A percentile compares a stretch with the other conserved stretches of the same genome.
Conservation (phyloP, 2,329 filamentous ascomycete species). For the Neonectria punicea region DNA sequence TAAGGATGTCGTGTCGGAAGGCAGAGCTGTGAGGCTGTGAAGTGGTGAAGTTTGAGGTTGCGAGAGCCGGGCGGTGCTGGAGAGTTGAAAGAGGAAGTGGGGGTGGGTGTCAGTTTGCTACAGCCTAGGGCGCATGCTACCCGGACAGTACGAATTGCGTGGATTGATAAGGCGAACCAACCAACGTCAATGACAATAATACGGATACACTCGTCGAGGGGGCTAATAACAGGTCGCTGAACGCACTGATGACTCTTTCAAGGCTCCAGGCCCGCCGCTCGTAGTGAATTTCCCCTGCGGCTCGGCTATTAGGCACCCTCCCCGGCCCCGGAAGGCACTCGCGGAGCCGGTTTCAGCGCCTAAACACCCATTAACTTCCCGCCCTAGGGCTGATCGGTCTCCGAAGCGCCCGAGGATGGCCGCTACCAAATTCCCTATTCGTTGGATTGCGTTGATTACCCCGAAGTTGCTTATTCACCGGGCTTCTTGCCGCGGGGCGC, state of each 20-base stretch:
- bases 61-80: neutral
- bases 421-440: no score
- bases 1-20: neutral
- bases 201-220: neutral
- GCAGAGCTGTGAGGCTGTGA: neutral
- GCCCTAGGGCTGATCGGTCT: neutral
- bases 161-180: constrained; percentile 7
- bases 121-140: neutral
- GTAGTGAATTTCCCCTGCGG: neutral
- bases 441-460: neutral
- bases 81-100: constrained; percentile 17
- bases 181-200: constrained; percentile 3
- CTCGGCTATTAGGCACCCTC: neutral
- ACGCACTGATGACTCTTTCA: neutral
- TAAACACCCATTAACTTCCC: neutral
- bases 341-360: constrained; percentile 4
- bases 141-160: neutral
- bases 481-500: neutral
- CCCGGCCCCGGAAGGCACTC: neutral
- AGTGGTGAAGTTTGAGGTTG: neutral
- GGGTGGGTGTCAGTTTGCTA: neutral
- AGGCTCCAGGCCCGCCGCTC: neutral
- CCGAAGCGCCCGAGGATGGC: neutral
- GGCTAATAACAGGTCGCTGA: neutral
- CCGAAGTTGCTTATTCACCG: neutral